phyloP scores from a whole-genome alignment of 176 grass and related monocot genomes.

The barley (Hordeum vulgare) region DNA sequence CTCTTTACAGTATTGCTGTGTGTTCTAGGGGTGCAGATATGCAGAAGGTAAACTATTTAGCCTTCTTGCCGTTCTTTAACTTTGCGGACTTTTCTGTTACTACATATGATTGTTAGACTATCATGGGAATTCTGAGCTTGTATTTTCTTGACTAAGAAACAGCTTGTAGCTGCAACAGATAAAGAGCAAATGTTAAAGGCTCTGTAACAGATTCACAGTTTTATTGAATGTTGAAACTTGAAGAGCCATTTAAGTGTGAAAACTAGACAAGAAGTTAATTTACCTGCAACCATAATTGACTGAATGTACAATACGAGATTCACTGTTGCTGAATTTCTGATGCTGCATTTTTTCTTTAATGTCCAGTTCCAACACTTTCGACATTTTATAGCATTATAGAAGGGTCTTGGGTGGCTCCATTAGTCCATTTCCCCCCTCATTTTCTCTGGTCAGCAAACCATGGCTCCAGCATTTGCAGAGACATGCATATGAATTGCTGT shows the following conservation, averaged over 20 bases:
- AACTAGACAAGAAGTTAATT: background rate
- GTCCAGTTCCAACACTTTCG: background rate
- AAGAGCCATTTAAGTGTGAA: background rate
- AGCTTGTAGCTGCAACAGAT: background rate
- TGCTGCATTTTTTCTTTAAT: background rate
- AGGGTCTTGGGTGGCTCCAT: background rate
- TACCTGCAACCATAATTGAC: background rate
- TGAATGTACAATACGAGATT: background rate
- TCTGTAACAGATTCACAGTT: background rate
- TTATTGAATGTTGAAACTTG: background rate
- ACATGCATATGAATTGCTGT: background rate
- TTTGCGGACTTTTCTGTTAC: background rate
- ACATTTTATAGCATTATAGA: background rate
- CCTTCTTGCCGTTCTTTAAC: background rate
- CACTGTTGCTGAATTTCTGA: background rate
- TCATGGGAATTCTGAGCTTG: background rate
- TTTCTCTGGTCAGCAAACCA: background rate
- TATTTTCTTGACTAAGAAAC: background rate
- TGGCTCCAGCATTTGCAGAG: background rate
- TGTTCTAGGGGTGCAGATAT: slow-evolving; percentile 72
- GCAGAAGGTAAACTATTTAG: slow-evolving; percentile 56
- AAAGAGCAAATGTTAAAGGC: background rate
- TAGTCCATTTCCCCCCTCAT: background rate
- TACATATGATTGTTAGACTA: background rate
- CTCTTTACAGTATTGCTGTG: slow-evolving; percentile 71